A percentile compares a stretch with the other conserved stretches of the same genome.
Conservation (phyloP, 257 asterid genomes). For the Datura wrightii region DNA sequence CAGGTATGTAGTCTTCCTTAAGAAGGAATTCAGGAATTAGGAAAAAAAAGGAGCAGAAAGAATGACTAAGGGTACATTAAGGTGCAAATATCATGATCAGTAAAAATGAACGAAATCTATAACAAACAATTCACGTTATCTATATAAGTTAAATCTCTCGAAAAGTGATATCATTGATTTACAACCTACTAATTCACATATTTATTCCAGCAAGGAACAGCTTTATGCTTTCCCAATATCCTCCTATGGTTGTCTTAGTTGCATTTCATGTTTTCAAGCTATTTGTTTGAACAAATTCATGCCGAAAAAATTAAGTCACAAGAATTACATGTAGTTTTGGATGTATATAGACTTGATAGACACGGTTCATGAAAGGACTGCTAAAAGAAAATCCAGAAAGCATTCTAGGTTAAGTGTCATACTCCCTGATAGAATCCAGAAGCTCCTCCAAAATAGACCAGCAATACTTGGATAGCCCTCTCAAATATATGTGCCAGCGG, state of each 20-base stretch:
- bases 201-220: not conserved
- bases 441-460: slow-evolving; percentile 69
- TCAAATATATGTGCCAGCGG: slow-evolving; percentile 97
- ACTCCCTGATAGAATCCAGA: slow-evolving; percentile 94
- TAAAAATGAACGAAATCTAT: not conserved
- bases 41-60: not conserved
- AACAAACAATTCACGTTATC: not conserved
- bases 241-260: not conserved
- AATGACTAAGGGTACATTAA: not conserved
- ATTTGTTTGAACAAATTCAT: not conserved
- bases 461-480: slow-evolving; percentile 76
- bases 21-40: not conserved
- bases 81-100: not conserved
- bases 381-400: slow-evolving; percentile 19
- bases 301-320: not conserved
- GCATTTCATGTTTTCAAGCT: not conserved
- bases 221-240: not conserved
- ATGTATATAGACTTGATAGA: not conserved
- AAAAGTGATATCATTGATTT: not conserved
- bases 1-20: not conserved
- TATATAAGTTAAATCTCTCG: not conserved
- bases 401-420: slow-evolving; percentile 37
- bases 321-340: not conserved
- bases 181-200: slow-evolving; percentile 13
- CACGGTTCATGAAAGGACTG: slow-evolving; percentile 1